Conservation (phyloP, 805 yeast species). For the Saccharomyces jurei region DNA sequence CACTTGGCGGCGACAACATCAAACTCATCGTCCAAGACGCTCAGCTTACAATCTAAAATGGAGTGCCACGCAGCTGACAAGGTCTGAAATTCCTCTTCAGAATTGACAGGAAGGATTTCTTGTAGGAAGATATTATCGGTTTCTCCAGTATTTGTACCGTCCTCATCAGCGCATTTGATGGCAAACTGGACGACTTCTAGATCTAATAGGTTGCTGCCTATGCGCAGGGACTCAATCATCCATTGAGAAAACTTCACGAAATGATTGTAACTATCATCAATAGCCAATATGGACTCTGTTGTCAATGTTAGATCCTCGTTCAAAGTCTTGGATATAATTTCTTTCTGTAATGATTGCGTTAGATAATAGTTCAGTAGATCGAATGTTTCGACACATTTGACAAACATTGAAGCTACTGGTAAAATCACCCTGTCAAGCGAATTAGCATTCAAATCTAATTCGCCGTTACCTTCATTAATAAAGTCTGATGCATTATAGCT, state of each 20-base stretch:
- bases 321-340: conserved; percentile 29
- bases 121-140: conserved; percentile 28
- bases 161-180: conserved; percentile 27
- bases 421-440: conserved; percentile 8
- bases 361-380: conserved; percentile 27
- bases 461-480: neutral
- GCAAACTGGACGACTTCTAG: conserved; percentile 28
- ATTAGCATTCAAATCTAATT: neutral
- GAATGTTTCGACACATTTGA: conserved; percentile 22
- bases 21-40: conserved; percentile 12
- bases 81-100: conserved; percentile 17
- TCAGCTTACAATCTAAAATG: conserved; percentile 14
- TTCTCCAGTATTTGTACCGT: conserved; percentile 21
- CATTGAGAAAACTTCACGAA: conserved; percentile 31
- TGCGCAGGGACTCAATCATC: conserved; percentile 26
- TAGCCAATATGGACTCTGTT: conserved; percentile 14
- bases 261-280: conserved; percentile 27
- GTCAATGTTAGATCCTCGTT: conserved; percentile 21
- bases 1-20: conserved; percentile 13
- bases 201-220: conserved; percentile 12
- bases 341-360: conserved; percentile 28
- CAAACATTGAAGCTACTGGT: conserved; percentile 17
- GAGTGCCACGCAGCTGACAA: conserved; percentile 23
- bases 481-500: conserved; percentile 5
- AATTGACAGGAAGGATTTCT: conserved; percentile 22